Base-by-base conservation (phyloP, 2,329 filamentous ascomycete genomes). In the Aspergillus aculeatus region DNA sequence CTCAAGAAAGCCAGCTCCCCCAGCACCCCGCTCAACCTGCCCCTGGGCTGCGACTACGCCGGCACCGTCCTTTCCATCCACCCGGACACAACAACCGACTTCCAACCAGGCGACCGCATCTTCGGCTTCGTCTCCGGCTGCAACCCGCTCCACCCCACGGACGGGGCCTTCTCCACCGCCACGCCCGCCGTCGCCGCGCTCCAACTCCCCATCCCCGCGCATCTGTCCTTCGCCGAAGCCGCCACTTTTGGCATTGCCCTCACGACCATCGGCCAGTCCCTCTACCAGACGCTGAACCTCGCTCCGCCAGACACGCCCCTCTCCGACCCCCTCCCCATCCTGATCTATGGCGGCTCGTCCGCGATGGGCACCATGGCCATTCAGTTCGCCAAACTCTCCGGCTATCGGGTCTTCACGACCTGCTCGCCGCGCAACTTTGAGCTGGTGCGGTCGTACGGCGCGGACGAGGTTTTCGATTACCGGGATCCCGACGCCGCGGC, bases 81-180 rank as follows among this genome's bases (percentile, higher is more conserved):
- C 12, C 67, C 71, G 2, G 70, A 72, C 2, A 81, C 85, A 10
- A 80, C 72, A 4, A 77, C 77, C 49, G 44, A 64, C 3, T 80
- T 81, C 61, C 78, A 81, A 63, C 71, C 74, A 55, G 84, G 84
- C 10, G 83, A 86, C 64, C 75, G 80, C 2, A 76, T 86, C 47
- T 77, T 76, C 38, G 83, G 83, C 0, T 79, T 82, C 54, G 71
- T 74, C 3, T 82, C 83, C 62, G 84, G 84, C 57, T 67, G 64
- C 57, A 76, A 74, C 60, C 59, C 63, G 9, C 61, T 68, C 2
- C 64, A 80, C 54, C 74, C 72, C 23, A 77, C 82, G 52, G 78
- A 82, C 61, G 84, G 84, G 9, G 75, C 79, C 2, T 86, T 86
- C 64, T 82, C 80, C 10, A 79, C 86, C 57, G 81, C 83, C 64